These are phyloP conservation scores for Russula sp. DNA, from an alignment of 768 basidiomycete genomes.

Conservation along the genomic window DNA sequence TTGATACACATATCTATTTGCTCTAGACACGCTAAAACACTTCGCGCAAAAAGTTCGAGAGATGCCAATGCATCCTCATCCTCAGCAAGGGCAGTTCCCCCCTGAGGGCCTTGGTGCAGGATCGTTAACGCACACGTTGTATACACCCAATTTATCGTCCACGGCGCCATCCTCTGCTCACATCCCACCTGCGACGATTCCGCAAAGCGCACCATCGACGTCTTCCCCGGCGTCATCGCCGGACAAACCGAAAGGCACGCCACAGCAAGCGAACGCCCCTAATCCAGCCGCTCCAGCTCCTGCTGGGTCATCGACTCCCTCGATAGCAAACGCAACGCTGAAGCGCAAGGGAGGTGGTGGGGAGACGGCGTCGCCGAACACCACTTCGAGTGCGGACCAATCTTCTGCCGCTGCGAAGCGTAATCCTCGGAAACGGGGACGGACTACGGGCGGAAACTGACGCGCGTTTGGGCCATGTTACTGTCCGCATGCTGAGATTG, in stretches of 20 bases:
- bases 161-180: constrained; percentile 17
- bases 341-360: constrained; percentile 32
- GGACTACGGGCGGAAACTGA: constrained; percentile 45
- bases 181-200: constrained; percentile 39
- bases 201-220: constrained; percentile 21
- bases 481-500: not conserved
- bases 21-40: constrained; percentile 38
- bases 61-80: constrained; percentile 15
- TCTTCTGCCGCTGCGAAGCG: constrained; percentile 45
- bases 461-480: constrained; percentile 3
- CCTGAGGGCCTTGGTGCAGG: constrained; percentile 20
- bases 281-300: constrained; percentile 17
- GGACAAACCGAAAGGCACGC: constrained; percentile 23
- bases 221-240: constrained; percentile 16
- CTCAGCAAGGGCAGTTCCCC: not conserved
- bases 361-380: constrained; percentile 43
- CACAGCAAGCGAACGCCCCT: constrained; percentile 23
- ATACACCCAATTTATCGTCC: constrained; percentile 17
- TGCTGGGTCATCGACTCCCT: constrained; percentile 28
- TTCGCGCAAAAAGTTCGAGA: constrained; percentile 38
- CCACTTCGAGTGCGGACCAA: constrained; percentile 40
- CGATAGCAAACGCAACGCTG: constrained; percentile 29
- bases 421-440: constrained; percentile 46
- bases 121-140: constrained; percentile 20
- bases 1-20: constrained; percentile 1